Percentiles rank a stretch among this genome's conserved stretches.
Conservation (phyloP, 768 basidiomycete species). For the Panaeolus papilionaceus region DNA sequence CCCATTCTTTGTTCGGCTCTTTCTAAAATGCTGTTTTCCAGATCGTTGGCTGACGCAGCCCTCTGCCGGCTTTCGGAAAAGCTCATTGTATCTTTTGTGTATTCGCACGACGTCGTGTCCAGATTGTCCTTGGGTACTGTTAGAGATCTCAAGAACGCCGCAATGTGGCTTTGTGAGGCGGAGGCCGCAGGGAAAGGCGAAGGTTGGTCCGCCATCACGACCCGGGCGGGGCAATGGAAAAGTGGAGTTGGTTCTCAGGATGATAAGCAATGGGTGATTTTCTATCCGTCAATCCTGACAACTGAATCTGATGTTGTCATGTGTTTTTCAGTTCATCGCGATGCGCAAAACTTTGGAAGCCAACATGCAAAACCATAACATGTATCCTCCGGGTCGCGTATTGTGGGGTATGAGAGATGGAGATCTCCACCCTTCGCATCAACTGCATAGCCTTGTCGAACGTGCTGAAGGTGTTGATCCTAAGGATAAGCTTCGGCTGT, state of each 20-base stretch:
- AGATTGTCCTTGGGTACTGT: slow-evolving; percentile 80
- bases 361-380: slow-evolving; percentile 75
- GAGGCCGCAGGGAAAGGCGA: slow-evolving; percentile 48
- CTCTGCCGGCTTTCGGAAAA: slow-evolving; percentile 65
- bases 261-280: slow-evolving; percentile 61
- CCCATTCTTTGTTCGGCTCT: slow-evolving; percentile 10
- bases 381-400: slow-evolving; percentile 80
- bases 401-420: slow-evolving; percentile 81
- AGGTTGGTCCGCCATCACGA: slow-evolving; percentile 57
- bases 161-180: slow-evolving; percentile 82
- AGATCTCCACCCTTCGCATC: slow-evolving; percentile 68
- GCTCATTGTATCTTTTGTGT: slow-evolving; percentile 78
- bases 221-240: slow-evolving; percentile 64
- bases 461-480: neutral
- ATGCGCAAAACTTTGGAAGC: slow-evolving; percentile 86
- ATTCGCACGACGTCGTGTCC: slow-evolving; percentile 84
- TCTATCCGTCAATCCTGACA: slow-evolving; percentile 13
- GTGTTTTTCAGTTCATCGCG: slow-evolving; percentile 64
- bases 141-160: slow-evolving; percentile 75
- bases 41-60: slow-evolving; percentile 66
- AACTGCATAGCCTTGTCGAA: slow-evolving; percentile 32
- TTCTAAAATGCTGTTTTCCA: slow-evolving; percentile 29
- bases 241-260: slow-evolving; percentile 57
- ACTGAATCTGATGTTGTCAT: slow-evolving; percentile 6
- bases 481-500: slow-evolving; percentile 68